Base-by-base conservation (phyloP, 1,139 yeast genomes). In the Pichia norvegensis region DNA sequence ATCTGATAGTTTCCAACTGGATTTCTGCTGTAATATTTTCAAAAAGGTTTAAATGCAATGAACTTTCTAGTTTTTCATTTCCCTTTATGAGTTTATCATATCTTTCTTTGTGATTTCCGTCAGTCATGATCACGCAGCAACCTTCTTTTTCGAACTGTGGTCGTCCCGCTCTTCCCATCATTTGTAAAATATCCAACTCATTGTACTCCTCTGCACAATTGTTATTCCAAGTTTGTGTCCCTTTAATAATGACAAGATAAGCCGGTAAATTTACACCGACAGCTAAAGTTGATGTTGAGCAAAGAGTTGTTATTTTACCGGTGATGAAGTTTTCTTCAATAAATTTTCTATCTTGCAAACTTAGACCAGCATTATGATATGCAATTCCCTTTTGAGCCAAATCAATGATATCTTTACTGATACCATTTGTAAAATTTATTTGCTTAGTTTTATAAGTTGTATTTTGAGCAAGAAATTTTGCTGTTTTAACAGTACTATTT, bases 261-360 rank as follows among this genome's bases (percentile, higher is more conserved):
- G 97, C 97, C 1, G 97, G 97, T 52, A 92, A 72, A 59, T 92
- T 92, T 33, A 92, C 97, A 57, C 97, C 97, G 90, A 97, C 87
- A 0, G 97, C 98, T 55, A 92, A 73, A 1, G 98, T 78, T 0
- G 82, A 75, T 1, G 84, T 78, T 1, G 77, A 75, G 44, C 81
- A 77, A 29, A 79, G 54, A 4, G 74, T 61, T 45, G 62, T 65
- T 14, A 75, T 57, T 2, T 59, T 56, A 0, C 79, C 79, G 16
- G 57, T 59, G 1, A 69, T 59, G 48, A 76, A 78, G 13, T 64
- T 60, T 19, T 59, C 58, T 52, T 79, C 83, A 17, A 77, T 67
- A 4, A 60, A 52, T 16, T 52, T 55, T 40, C 83, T 61, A 53
- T 78, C 83, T 2, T 58, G 61, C 40, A 60, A 52, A 3, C 70